Evolutionary conservation across 768 basidiomycete species (phyloP).

Genomic region (Kwoniella europaea): DNA sequence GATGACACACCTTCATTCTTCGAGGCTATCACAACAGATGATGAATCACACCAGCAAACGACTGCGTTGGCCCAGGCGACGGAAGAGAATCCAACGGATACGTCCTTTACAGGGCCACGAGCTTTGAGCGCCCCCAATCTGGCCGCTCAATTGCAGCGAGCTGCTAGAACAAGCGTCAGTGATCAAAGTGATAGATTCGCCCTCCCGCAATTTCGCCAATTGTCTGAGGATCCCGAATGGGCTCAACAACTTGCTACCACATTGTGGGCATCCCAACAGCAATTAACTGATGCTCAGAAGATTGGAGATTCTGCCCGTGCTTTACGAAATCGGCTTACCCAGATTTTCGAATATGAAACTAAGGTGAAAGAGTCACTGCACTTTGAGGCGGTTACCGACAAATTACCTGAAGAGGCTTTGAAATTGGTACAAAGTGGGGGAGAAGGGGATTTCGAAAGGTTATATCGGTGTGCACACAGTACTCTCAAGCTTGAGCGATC

Average conservation of each 20-base stretch:
- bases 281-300: not conserved
- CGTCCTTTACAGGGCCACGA: not conserved
- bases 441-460: not conserved
- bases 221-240: not conserved
- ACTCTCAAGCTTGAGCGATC: not conserved
- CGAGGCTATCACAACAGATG: no score
- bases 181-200: not conserved
- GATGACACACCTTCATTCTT: no score
- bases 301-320: not conserved
- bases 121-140: not conserved
- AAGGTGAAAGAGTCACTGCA: not conserved
- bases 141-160: not conserved
- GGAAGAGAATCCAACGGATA: no score
- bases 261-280: not conserved
- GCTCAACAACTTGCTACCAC: not conserved
- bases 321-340: not conserved
- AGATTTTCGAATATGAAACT: not conserved
- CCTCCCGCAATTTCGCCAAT: not conserved
- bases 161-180: not conserved
- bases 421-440: not conserved
- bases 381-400: not conserved
- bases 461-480: not conserved
- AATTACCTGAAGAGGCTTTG: not conserved
- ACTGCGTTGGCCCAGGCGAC: no score
- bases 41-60: no score